Conservation (phyloP, 192 early-diverging fungal genomes). For the Rhizoclosmatium sp. region DNA sequence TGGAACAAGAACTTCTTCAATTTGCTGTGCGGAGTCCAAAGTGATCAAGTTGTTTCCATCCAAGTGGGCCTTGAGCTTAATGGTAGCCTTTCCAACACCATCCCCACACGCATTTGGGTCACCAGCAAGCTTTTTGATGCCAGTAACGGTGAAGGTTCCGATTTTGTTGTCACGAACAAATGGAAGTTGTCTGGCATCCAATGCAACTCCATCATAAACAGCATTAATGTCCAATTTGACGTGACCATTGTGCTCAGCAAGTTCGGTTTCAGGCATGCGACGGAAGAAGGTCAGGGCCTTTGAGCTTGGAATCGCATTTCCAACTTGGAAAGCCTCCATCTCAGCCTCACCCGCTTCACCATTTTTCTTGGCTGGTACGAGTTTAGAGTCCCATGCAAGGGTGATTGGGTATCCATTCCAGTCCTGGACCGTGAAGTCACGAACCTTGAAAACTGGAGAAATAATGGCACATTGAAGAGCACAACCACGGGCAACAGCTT, state of each 20-base stretch:
- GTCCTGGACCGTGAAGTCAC: conserved; percentile 94
- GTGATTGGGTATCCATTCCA: conserved; percentile 88
- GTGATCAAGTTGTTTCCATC: conserved; percentile 72
- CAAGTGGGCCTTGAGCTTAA: conserved; percentile 93
- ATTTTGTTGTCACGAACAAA: conserved; percentile 77
- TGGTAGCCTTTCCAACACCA: conserved; percentile 66
- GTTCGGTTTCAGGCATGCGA: conserved; percentile 61
- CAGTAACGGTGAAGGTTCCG: conserved; percentile 85
- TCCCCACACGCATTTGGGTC: conserved; percentile 64
- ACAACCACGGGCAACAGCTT: conserved; percentile 95
- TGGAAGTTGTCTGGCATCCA: conserved; percentile 69
- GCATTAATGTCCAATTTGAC: conserved; percentile 84
- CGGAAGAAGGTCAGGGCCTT: conserved; percentile 94
- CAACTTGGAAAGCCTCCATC: conserved; percentile 86
- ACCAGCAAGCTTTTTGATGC: conserved; percentile 67
- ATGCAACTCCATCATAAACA: conserved; percentile 66
- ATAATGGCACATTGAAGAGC: conserved; percentile 97
- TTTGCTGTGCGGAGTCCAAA: conserved; percentile 85
- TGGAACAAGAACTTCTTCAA: conserved; percentile 78
- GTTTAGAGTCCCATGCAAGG: conserved; percentile 79
- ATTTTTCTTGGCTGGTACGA: conserved; percentile 59
- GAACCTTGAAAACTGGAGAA: conserved; percentile 97
- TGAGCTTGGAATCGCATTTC: conserved; percentile 87
- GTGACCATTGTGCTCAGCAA: conserved; percentile 38
- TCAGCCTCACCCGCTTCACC: conserved; percentile 77